phyloP scores from a whole-genome alignment of 768 basidiomycete genomes.

The Hypsizygus marmoreus region DNA sequence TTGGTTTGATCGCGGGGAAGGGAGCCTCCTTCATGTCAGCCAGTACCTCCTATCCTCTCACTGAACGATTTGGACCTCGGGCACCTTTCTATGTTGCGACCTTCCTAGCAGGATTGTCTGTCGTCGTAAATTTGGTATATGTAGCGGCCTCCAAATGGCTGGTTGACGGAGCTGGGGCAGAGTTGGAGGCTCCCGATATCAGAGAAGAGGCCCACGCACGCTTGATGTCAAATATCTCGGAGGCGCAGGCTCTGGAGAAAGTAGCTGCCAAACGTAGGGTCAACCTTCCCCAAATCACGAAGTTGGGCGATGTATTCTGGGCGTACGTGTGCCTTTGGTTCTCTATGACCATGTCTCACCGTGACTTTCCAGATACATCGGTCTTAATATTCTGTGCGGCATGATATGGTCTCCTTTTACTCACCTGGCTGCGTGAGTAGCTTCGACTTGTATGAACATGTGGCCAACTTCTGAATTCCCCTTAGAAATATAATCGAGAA shows the following conservation, averaged over 20 bases:
- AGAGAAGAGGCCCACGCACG: conserved; percentile 53
- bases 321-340: conserved; percentile 45
- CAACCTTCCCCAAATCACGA: conserved; percentile 57
- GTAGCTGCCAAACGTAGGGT: conserved; percentile 70
- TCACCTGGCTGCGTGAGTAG: conserved; percentile 69
- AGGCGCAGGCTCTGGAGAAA: conserved; percentile 62
- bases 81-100: conserved; percentile 78
- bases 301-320: conserved; percentile 79
- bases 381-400: conserved; percentile 74
- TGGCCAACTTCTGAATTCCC: conserved; percentile 6
- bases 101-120: conserved; percentile 62
- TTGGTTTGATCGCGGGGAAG: conserved; percentile 85
- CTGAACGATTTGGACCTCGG: conserved; percentile 62
- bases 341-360: conserved; percentile 7
- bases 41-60: conserved; percentile 75
- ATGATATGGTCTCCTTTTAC: conserved; percentile 78
- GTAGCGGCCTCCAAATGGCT: conserved; percentile 66
- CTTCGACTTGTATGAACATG: background rate
- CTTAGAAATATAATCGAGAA: conserved; percentile 71
- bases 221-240: conserved; percentile 46
- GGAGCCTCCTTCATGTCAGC: conserved; percentile 76
- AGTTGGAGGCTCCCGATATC: conserved; percentile 66
- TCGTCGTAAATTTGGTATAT: conserved; percentile 69
- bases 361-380: conserved; percentile 56
- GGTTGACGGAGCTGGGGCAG: conserved; percentile 57